phyloP scores from a whole-genome alignment of 2,329 filamentous ascomycete genomes.

The Amauroascus niger region DNA sequence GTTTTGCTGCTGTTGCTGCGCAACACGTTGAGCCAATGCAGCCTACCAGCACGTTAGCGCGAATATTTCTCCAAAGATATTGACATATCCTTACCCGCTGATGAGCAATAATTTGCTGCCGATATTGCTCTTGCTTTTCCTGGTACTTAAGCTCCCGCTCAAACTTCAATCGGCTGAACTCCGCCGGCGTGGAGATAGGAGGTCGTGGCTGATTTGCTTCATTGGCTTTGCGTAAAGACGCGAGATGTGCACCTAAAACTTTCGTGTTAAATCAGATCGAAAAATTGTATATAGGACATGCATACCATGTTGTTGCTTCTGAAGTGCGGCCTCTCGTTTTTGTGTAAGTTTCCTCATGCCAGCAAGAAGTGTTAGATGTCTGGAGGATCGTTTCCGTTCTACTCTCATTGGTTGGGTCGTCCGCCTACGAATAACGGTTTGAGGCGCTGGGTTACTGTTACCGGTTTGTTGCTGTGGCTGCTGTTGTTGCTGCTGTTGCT shows the following conservation, averaged over 20 bases:
- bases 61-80: constrained; percentile 2
- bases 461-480: constrained; percentile 15
- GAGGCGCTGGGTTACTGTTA: constrained; percentile 40
- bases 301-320: constrained; percentile 74
- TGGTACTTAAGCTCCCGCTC: constrained; percentile 66
- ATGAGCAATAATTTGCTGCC: constrained; percentile 53
- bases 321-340: constrained; percentile 74
- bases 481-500: constrained; percentile 36
- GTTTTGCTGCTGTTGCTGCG: constrained; percentile 11
- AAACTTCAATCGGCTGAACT: constrained; percentile 81
- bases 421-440: constrained; percentile 53
- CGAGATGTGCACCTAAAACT: constrained; percentile 51
- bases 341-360: constrained; percentile 92
- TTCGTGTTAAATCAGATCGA: constrained; percentile 16
- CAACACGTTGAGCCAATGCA: constrained; percentile 35
- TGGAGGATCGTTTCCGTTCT: constrained; percentile 74
- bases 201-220: constrained; percentile 54
- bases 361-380: constrained; percentile 80
- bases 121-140: constrained; percentile 49
- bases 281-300: background rate
- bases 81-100: constrained; percentile 37
- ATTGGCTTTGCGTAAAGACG: constrained; percentile 71
- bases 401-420: constrained; percentile 72
- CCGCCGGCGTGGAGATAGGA: constrained; percentile 65
- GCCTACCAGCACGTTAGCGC: constrained; percentile 25